Conservation (phyloP, 2,329 filamentous ascomycete genomes). For the Penicillium italicum region DNA sequence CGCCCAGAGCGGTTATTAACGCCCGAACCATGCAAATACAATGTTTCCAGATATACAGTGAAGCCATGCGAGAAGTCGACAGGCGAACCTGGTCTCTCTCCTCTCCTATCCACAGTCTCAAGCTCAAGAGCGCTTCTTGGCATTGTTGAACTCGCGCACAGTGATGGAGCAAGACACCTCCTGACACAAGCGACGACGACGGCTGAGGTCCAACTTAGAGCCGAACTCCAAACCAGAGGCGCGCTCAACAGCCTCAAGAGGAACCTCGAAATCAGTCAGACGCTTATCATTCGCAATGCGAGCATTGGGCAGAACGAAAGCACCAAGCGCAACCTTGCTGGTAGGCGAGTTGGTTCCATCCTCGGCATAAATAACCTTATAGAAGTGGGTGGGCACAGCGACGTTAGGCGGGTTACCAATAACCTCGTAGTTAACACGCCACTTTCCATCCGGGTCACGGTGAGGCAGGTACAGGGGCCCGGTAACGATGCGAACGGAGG, state of each 20-base stretch:
- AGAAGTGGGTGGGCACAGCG: slow-evolving; percentile 96
- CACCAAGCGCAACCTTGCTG: slow-evolving; percentile 81
- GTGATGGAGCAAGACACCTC: slow-evolving; percentile 81
- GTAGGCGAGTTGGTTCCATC: slow-evolving; percentile 58
- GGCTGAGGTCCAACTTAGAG: slow-evolving; percentile 66
- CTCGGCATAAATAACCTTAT: slow-evolving; percentile 97
- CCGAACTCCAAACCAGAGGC: slow-evolving; percentile 92
- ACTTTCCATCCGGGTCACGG: slow-evolving; percentile 85
- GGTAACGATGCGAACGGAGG: slow-evolving; percentile 85
- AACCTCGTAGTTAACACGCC: slow-evolving; percentile 92
- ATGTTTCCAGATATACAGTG: slow-evolving; percentile 24
- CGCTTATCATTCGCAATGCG: slow-evolving; percentile 83
- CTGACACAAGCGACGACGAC: slow-evolving; percentile 75
- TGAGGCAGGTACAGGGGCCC: slow-evolving; percentile 90
- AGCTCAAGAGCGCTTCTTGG: slow-evolving; percentile 44
- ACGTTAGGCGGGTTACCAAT: slow-evolving; percentile 91
- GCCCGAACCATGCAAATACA: slow-evolving; percentile 25
- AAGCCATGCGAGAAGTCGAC: slow-evolving; percentile 5
- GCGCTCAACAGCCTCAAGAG: slow-evolving; percentile 85
- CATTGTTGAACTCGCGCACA: slow-evolving; percentile 71
- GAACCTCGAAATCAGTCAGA: slow-evolving; percentile 88
- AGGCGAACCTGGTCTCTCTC: background rate
- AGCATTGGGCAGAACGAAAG: slow-evolving; percentile 93
- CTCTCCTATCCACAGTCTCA: background rate
- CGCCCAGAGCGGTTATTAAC: slow-evolving; percentile 17